Percentiles rank a stretch among this genome's conserved stretches.
Conservation (phyloP, 257 asterid species). For the Nicotiana obtusifolia region DNA sequence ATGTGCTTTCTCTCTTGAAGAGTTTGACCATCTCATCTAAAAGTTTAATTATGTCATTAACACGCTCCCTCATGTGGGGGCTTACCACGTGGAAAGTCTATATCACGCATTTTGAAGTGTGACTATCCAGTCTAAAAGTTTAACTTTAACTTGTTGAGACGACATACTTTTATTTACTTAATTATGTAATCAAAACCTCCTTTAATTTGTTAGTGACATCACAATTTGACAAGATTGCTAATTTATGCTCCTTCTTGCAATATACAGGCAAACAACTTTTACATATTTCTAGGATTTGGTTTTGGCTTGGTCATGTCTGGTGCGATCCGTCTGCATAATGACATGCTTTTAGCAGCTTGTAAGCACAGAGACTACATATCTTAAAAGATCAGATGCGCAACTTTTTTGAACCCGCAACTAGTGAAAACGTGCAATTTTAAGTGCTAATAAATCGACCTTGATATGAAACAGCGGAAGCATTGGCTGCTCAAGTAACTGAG, state of each 20-base stretch:
- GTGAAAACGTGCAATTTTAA: neutral
- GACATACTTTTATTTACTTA: no score
- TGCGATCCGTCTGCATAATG: conserved; percentile 87
- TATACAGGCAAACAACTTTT: conserved; percentile 87
- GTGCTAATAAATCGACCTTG: neutral
- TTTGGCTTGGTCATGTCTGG: conserved; percentile 89
- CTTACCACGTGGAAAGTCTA: no score
- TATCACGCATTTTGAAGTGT: no score
- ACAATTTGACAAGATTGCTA: neutral
- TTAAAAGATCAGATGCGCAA: neutral
- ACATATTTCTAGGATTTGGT: conserved; percentile 92
- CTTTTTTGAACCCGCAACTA: no score
- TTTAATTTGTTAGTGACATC: no score
- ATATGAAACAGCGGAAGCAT: conserved; percentile 77
- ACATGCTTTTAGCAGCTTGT: conserved; percentile 95
- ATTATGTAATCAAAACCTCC: no score
- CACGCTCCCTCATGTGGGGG: no score
- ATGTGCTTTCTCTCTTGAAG: neutral
- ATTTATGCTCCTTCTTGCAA: neutral
- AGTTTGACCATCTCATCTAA: no score
- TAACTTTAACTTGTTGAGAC: no score
- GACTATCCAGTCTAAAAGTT: no score
- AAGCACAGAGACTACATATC: conserved; percentile 23
- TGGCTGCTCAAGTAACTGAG: conserved; percentile 80
- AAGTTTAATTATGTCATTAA: no score